Conservation (phyloP, 108 stramenopile species). For the Cyclotella sp. region DNA sequence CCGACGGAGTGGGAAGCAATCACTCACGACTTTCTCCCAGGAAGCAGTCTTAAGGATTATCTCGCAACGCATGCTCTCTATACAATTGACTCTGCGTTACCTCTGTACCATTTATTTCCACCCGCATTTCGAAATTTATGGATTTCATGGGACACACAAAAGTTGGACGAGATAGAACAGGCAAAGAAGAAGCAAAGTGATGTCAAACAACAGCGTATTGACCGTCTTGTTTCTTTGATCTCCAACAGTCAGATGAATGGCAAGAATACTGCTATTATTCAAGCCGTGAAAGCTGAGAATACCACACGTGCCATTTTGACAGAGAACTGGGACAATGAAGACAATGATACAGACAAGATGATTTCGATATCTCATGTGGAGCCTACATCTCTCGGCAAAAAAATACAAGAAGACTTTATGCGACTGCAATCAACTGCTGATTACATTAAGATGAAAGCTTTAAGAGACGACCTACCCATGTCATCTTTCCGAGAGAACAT, state of each 20-base stretch:
- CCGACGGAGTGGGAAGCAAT: slow-evolving; percentile 26
- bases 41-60: slow-evolving; percentile 55
- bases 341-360: background rate
- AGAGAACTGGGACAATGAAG: slow-evolving; percentile 31
- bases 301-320: background rate
- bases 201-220: slow-evolving; percentile 23
- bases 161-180: slow-evolving; percentile 35
- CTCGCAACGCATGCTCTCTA: slow-evolving; percentile 69
- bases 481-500: slow-evolving; percentile 52
- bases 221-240: slow-evolving; percentile 53
- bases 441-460: slow-evolving; percentile 54
- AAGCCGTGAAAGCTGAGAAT: background rate
- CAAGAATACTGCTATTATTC: background rate
- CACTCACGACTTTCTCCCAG: slow-evolving; percentile 14
- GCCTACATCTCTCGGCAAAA: slow-evolving; percentile 24
- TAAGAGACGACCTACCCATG: slow-evolving; percentile 64
- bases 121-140: slow-evolving; percentile 68
- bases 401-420: slow-evolving; percentile 45
- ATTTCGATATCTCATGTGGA: background rate
- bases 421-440: slow-evolving; percentile 35
- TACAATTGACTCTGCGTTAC: slow-evolving; percentile 59
- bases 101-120: slow-evolving; percentile 67
- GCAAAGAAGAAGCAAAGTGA: slow-evolving; percentile 31
- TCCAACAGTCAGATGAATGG: slow-evolving; percentile 2
- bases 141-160: slow-evolving; percentile 64